These are phyloP conservation scores for Mycena crocata DNA, from an alignment of 768 basidiomycete species.

Conservation along the genomic window DNA sequence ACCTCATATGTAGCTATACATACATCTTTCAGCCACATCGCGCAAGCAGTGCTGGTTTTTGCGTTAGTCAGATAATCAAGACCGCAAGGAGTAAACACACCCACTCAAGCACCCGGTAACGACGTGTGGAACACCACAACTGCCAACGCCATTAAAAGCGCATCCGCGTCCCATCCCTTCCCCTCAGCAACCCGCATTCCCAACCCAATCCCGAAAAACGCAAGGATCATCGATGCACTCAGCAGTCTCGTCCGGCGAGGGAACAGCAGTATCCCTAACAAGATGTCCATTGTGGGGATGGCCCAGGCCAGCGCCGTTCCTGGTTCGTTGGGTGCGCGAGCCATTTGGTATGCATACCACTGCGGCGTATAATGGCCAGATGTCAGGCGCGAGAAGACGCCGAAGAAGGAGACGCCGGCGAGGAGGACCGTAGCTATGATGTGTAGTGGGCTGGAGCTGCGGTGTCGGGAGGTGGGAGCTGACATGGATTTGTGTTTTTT, in stretches of 20 bases:
- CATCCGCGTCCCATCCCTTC: background rate
- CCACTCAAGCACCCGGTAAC: too few relatives aligned
- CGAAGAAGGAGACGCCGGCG: conserved; percentile 4
- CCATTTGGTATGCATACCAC: conserved; percentile 18
- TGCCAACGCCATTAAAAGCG: background rate
- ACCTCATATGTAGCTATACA: too few relatives aligned
- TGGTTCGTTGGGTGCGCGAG: background rate
- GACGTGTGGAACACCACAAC: too few relatives aligned
- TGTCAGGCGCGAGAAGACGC: conserved; percentile 16
- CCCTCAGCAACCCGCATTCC: conserved; percentile 1
- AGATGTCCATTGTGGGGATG: background rate
- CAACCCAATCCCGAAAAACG: background rate
- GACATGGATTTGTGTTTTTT: too few relatives aligned
- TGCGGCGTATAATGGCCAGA: conserved; percentile 1
- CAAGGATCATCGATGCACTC: background rate
- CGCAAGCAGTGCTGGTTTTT: too few relatives aligned
- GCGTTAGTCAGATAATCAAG: too few relatives aligned
- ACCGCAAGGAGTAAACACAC: too few relatives aligned
- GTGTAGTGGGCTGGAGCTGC: background rate
- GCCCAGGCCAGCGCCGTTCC: background rate
- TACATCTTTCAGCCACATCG: too few relatives aligned
- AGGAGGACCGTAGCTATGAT: conserved; percentile 2
- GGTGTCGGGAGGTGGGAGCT: background rate
- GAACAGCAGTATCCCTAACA: background rate
- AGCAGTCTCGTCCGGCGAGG: background rate